These are phyloP conservation scores for Neophaeococcomyces mojaviensis DNA, from an alignment of 2,329 filamentous ascomycete species.

Conservation along the genomic window DNA sequence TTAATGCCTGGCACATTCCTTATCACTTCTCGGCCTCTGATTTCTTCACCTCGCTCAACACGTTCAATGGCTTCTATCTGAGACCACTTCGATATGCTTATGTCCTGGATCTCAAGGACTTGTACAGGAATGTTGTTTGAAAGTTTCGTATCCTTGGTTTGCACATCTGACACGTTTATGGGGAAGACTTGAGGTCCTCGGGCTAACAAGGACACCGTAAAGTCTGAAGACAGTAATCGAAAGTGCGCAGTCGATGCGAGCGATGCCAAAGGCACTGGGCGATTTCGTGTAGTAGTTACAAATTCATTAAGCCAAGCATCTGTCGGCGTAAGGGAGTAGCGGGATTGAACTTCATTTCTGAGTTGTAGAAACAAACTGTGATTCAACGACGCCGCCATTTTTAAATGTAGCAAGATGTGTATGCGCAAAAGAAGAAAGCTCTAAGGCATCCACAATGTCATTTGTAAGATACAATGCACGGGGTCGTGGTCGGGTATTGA, in stretches of 20 bases:
- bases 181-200: slow-evolving; percentile 48
- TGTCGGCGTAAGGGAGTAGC: slow-evolving; percentile 21
- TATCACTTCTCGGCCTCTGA: slow-evolving; percentile 71
- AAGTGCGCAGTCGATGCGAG: slow-evolving; percentile 73
- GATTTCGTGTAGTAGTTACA: slow-evolving; percentile 46
- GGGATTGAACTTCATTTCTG: slow-evolving; percentile 13
- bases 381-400: too few species aligned
- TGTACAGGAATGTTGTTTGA: slow-evolving; percentile 64
- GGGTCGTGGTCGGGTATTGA: too few species aligned
- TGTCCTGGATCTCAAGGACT: slow-evolving; percentile 77
- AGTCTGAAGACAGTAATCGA: slow-evolving; percentile 70
- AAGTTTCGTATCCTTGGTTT: slow-evolving; percentile 51
- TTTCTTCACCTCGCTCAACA: slow-evolving; percentile 43
- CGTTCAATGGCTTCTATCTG: slow-evolving; percentile 67
- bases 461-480: too few species aligned
- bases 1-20: slow-evolving; percentile 56
- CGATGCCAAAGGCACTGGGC: slow-evolving; percentile 53
- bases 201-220: slow-evolving; percentile 52
- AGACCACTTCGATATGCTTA: slow-evolving; percentile 72
- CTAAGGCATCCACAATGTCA: too few species aligned
- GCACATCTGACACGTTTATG: slow-evolving; percentile 45
- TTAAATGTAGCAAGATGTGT: too few species aligned
- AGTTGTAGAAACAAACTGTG: slow-evolving; percentile 1
- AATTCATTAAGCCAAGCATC: slow-evolving; percentile 42
- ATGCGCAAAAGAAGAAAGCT: too few species aligned